Conservation (phyloP, 129 eudicot genomes). For the Flaveria ramosissima region DNA sequence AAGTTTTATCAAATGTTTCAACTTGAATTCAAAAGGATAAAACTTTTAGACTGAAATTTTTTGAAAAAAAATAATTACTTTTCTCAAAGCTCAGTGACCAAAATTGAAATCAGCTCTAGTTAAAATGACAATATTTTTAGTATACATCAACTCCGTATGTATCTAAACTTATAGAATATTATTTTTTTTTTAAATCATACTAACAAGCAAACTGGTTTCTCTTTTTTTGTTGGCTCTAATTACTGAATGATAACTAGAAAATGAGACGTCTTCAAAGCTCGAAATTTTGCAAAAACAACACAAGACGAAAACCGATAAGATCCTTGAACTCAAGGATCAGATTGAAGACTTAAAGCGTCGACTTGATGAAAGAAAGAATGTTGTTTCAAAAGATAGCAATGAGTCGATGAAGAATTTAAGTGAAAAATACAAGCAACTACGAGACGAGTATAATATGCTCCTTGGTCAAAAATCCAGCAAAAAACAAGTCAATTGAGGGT, state of each 20-base stretch:
- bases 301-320: conserved; percentile 32
- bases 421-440: conserved; percentile 37
- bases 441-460: conserved; percentile 39
- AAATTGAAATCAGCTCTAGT: too few relatives aligned
- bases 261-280: conserved; percentile 19
- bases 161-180: too few relatives aligned
- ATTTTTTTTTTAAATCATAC: too few relatives aligned
- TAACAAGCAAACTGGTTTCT: neutral
- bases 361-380: conserved; percentile 32
- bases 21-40: too few relatives aligned
- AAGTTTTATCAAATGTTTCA: too few relatives aligned
- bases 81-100: too few relatives aligned
- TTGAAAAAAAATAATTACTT: too few relatives aligned
- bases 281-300: conserved; percentile 34
- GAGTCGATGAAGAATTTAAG: conserved; percentile 30
- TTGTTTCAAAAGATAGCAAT: conserved; percentile 15
- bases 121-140: too few relatives aligned
- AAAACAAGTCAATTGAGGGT: conserved; percentile 9
- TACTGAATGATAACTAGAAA: conserved; percentile 9
- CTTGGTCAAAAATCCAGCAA: conserved; percentile 35
- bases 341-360: conserved; percentile 28
- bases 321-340: conserved; percentile 37
- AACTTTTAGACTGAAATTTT: too few relatives aligned
- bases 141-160: too few relatives aligned
- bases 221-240: neutral